A percentile compares a stretch with the other conserved stretches of the same genome.
phyloP scores from a whole-genome alignment of 2,329 filamentous ascomycete species.

The Aspergillus hiratsukae region DNA sequence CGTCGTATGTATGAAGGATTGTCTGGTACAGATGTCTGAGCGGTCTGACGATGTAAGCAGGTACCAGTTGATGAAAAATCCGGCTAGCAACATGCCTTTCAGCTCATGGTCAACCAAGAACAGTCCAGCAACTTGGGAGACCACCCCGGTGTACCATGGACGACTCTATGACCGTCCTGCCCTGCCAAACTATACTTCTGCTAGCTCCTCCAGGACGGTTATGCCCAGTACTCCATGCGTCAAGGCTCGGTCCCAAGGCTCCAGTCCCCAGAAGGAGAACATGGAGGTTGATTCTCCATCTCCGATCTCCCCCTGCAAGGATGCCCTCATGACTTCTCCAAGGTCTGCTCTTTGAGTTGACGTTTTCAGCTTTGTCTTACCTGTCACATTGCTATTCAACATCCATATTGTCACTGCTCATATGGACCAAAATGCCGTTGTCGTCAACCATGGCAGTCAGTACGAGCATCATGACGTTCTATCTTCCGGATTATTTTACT shows the following conservation, averaged over 20 bases:
- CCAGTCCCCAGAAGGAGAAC: slow-evolving; percentile 40
- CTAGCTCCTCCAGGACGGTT: slow-evolving; percentile 33
- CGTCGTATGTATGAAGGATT: slow-evolving; percentile 36
- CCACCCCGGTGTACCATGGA: slow-evolving; percentile 33
- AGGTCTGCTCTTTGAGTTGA: slow-evolving; percentile 26
- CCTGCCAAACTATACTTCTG: slow-evolving; percentile 29
- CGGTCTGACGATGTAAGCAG: slow-evolving; percentile 31
- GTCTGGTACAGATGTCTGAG: not conserved
- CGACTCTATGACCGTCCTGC: slow-evolving; percentile 25
- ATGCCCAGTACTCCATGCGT: slow-evolving; percentile 27
- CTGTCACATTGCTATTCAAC: not conserved
- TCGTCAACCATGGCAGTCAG: not conserved
- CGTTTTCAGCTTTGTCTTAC: not conserved
- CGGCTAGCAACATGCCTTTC: slow-evolving; percentile 28
- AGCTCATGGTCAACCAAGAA: slow-evolving; percentile 37
- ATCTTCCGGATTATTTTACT: not conserved
- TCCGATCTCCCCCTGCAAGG: slow-evolving; percentile 36
- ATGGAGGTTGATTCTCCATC: slow-evolving; percentile 35
- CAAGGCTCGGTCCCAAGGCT: slow-evolving; percentile 32
- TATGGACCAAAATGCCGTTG: not conserved
- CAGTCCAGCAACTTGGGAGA: slow-evolving; percentile 35
- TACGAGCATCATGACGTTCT: not conserved
- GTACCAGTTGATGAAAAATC: slow-evolving; percentile 37
- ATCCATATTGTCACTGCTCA: not conserved
- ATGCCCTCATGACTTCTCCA: slow-evolving; percentile 33